These are phyloP conservation scores for Agaricus bisporus DNA, from an alignment of 768 basidiomycete genomes.

Conservation along the genomic window DNA sequence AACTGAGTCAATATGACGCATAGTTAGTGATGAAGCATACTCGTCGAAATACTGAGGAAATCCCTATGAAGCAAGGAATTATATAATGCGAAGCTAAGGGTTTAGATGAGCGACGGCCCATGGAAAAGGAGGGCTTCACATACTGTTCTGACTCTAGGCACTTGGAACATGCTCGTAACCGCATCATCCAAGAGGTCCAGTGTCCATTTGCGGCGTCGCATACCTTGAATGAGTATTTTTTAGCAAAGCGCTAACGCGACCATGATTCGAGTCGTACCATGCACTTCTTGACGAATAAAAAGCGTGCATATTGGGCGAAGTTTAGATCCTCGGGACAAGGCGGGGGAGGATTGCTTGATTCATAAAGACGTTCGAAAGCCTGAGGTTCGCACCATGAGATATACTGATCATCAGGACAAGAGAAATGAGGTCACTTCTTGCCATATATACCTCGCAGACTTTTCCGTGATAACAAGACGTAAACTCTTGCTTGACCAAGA, in stretches of 20 bases:
- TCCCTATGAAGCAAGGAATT: too few species aligned
- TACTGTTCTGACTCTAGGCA: not conserved
- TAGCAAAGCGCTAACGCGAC: not conserved
- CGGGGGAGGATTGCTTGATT: constrained; percentile 13
- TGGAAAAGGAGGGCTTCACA: not conserved
- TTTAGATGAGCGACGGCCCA: not conserved
- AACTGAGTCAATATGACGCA: not conserved
- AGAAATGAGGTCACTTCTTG: constrained; percentile 15
- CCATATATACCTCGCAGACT: constrained; percentile 24
- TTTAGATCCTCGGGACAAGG: constrained; percentile 24
- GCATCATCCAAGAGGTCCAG: constrained; percentile 1
- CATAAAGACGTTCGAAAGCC: constrained; percentile 19
- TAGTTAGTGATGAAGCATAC: not conserved
- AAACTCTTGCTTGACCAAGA: constrained; percentile 29
- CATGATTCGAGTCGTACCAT: not conserved
- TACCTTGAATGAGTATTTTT: not conserved
- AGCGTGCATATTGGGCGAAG: constrained; percentile 26
- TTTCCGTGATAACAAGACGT: constrained; percentile 24
- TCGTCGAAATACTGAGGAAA: not conserved
- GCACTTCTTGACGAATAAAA: constrained; percentile 23
- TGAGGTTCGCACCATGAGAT: not conserved
- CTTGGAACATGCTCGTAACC: not conserved
- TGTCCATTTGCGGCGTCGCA: not conserved
- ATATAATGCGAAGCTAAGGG: not conserved
- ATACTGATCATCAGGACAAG: not conserved